These are phyloP conservation scores for Aspergillus coremiiformis DNA, from an alignment of 495 filamentous ascomycete genomes.

Conservation along the genomic window DNA sequence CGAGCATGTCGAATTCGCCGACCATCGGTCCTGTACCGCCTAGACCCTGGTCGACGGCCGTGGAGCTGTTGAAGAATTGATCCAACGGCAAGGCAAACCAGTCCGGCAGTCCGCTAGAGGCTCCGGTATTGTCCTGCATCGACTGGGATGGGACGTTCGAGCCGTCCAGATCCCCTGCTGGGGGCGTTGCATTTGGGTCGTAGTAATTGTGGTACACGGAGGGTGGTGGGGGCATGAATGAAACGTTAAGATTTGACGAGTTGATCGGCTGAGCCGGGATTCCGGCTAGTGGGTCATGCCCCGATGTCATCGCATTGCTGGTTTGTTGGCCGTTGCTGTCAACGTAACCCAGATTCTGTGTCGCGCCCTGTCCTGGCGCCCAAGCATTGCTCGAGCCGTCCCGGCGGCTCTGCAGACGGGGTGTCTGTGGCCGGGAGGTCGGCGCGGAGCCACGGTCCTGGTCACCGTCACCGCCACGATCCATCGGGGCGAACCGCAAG, in stretches of 20 bases:
- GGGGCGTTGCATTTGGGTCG: slow-evolving; percentile 30
- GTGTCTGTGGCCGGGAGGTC: slow-evolving; percentile 30
- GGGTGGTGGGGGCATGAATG: slow-evolving; percentile 44
- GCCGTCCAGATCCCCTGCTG: slow-evolving; percentile 25
- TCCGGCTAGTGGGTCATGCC: slow-evolving; percentile 38
- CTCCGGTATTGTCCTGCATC: slow-evolving; percentile 24
- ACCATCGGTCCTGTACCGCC: slow-evolving; percentile 44
- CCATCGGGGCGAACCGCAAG: slow-evolving; percentile 47
- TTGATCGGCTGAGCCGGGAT: slow-evolving; percentile 44
- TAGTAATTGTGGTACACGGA: slow-evolving; percentile 45
- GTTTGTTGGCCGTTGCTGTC: slow-evolving; percentile 23
- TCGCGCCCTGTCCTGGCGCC: slow-evolving; percentile 23
- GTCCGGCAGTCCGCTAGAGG: slow-evolving; percentile 34
- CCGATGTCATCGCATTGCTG: slow-evolving; percentile 23
- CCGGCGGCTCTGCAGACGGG: slow-evolving; percentile 28
- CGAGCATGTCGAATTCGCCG: slow-evolving; percentile 43
- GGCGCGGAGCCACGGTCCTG: slow-evolving; percentile 34
- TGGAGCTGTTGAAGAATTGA: slow-evolving; percentile 47
- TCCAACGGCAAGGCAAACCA: slow-evolving; percentile 43
- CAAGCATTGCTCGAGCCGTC: slow-evolving; percentile 29
- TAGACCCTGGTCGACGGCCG: slow-evolving; percentile 42
- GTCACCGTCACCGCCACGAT: slow-evolving; percentile 37
- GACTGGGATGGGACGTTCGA: slow-evolving; percentile 25
- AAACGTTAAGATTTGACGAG: slow-evolving; percentile 41
- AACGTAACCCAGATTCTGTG: slow-evolving; percentile 25